Evolutionary conservation across 768 basidiomycete species (phyloP).

Genomic region (Leccinellum albellum): DNA sequence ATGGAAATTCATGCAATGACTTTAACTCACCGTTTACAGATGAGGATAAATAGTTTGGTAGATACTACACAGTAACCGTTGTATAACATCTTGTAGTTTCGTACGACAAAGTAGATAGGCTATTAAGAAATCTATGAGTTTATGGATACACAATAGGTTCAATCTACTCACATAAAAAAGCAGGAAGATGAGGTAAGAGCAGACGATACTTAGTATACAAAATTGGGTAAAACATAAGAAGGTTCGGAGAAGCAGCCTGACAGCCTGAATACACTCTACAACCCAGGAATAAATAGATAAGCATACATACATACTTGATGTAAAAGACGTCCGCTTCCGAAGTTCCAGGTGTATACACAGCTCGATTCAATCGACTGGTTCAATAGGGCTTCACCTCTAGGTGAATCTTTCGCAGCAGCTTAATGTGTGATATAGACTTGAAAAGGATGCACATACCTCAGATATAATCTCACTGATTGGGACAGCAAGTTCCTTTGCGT

Average conservation of each 20-base stretch:
- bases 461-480: conserved; percentile 29
- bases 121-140: not conserved
- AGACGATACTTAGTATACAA: not conserved
- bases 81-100: not conserved
- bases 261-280: not conserved
- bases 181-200: not conserved
- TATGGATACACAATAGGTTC: not conserved
- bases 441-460: conserved; percentile 18
- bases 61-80: not conserved
- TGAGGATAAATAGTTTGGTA: not conserved
- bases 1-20: not conserved
- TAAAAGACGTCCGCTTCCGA: not conserved
- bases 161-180: not conserved
- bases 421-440: not conserved
- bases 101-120: not conserved
- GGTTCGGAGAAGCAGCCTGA: not conserved
- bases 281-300: not conserved
- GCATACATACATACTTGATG: conserved; percentile 1
- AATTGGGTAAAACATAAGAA: not conserved
- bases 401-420: conserved; percentile 15
- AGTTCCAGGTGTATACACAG: conserved; percentile 3
- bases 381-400: conserved; percentile 29
- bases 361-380: conserved; percentile 16
- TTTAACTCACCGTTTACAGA: not conserved
- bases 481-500: conserved; percentile 24